phyloP scores from a whole-genome alignment of 202 grass and related monocot species.

The Thinopyrum obtusiflorum region DNA sequence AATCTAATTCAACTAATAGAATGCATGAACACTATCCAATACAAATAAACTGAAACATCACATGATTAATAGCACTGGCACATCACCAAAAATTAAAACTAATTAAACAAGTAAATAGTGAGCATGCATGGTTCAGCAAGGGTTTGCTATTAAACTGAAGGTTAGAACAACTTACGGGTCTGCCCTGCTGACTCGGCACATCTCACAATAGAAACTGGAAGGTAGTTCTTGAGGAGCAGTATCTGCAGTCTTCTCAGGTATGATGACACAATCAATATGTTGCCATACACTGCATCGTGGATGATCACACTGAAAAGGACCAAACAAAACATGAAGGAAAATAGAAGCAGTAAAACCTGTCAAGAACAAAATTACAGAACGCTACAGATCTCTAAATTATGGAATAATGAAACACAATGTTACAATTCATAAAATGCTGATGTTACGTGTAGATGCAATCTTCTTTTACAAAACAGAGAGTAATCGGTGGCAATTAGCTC shows the following conservation, averaged over 20 bases:
- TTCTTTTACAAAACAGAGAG: constrained; percentile 13
- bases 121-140: not conserved
- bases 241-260: constrained; percentile 55
- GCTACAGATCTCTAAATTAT: not conserved
- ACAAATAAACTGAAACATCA: constrained; percentile 3
- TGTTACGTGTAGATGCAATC: not conserved
- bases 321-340: constrained; percentile 4
- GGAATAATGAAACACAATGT: not conserved
- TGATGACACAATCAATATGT: constrained; percentile 71
- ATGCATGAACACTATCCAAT: not conserved
- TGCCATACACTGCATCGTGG: constrained; percentile 63
- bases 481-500: constrained; percentile 21
- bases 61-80: not conserved
- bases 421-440: not conserved
- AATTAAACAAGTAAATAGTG: constrained; percentile 7
- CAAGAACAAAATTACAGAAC: constrained; percentile 3
- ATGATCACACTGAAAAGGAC: constrained; percentile 69
- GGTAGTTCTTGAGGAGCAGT: constrained; percentile 46
- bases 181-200: constrained; percentile 79
- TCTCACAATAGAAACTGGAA: constrained; percentile 70
- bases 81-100: not conserved
- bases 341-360: constrained; percentile 3
- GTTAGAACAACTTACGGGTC: constrained; percentile 72
- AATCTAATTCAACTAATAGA: constrained; percentile 8
- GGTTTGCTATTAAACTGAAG: constrained; percentile 11